A percentile compares a stretch with the other conserved stretches of the same genome.
phyloP scores from a whole-genome alignment of 257 asterid species.

The Rubia yunnanensis region DNA sequence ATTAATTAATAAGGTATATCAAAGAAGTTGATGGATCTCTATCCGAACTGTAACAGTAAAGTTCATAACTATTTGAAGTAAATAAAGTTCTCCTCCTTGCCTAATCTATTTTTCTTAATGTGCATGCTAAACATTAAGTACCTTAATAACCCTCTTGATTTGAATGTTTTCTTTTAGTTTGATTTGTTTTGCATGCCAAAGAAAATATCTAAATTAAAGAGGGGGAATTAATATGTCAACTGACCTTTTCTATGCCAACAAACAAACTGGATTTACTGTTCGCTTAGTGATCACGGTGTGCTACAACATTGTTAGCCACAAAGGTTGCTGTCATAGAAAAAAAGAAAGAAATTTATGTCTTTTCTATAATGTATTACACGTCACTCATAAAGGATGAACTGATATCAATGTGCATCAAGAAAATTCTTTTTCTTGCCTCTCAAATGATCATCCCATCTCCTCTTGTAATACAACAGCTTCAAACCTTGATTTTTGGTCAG shows the following conservation, averaged over 20 bases:
- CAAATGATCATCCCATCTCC: background rate
- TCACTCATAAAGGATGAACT: background rate
- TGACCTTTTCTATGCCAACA: slow-evolving; percentile 19
- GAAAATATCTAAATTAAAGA: background rate
- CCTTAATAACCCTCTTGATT: background rate
- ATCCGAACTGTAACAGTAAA: background rate
- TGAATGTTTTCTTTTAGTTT: background rate
- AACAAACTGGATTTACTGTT: slow-evolving; percentile 8
- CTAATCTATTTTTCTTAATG: slow-evolving; percentile 4
- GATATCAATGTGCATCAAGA: background rate
- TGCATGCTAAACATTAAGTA: slow-evolving; percentile 11
- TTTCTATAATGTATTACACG: slow-evolving; percentile 12
- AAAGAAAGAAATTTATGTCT: background rate
- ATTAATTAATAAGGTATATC: background rate
- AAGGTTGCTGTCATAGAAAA: slow-evolving; percentile 27
- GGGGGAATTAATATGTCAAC: background rate
- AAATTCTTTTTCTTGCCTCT: background rate
- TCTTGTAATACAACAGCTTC: background rate
- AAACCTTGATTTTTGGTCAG: background rate
- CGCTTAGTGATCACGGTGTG: slow-evolving; percentile 3
- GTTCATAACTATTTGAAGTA: slow-evolving; percentile 9
- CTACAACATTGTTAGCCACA: slow-evolving; percentile 30
- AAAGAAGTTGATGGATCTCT: background rate
- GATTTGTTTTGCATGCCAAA: background rate
- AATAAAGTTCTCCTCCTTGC: slow-evolving; percentile 2